Percentiles rank a stretch among this genome's conserved stretches.
Conservation (phyloP, 768 basidiomycete genomes). For the Coprinellus micaceus region DNA sequence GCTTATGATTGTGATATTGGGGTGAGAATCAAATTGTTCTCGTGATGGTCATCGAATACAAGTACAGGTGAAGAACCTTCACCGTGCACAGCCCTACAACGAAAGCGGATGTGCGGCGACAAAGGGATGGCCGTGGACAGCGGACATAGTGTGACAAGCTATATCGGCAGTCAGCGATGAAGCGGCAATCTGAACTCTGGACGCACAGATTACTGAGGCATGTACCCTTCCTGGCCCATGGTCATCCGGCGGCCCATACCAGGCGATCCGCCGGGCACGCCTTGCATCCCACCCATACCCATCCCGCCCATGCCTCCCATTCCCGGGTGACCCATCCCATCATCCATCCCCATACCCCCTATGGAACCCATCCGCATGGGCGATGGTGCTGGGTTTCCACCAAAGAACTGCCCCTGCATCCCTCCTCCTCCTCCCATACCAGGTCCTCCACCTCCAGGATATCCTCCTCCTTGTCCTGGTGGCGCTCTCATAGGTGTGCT, state of each 20-base stretch:
- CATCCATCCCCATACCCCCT: constrained; percentile 20
- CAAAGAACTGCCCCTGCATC: constrained; percentile 10
- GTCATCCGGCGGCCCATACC: constrained; percentile 24
- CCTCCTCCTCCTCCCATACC: too few relatives aligned
- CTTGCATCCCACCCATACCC: constrained; percentile 26
- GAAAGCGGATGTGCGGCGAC: too few relatives aligned
- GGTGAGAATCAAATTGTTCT: too few relatives aligned
- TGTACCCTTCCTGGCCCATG: constrained; percentile 29
- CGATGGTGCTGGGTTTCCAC: constrained; percentile 23
- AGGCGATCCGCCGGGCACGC: constrained; percentile 26
- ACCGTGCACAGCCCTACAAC: too few relatives aligned
- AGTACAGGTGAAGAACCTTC: too few relatives aligned
- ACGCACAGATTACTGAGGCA: constrained; percentile 7
- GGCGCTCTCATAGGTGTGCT: background rate
- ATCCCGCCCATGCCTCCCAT: constrained; percentile 23
- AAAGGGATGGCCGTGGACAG: too few relatives aligned
- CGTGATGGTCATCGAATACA: too few relatives aligned
- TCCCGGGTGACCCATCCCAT: constrained; percentile 20
- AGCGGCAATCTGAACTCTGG: too few relatives aligned
- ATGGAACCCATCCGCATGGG: constrained; percentile 35
- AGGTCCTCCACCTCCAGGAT: constrained; percentile 18
- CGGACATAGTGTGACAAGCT: too few relatives aligned
- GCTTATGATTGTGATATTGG: too few relatives aligned
- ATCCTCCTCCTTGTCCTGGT: constrained; percentile 16
- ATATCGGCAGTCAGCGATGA: too few relatives aligned